Percentiles rank a stretch among this genome's conserved stretches.
Evolutionary conservation across 2,329 filamentous ascomycete species (phyloP).

Genomic region (Seiridium unicorne): DNA sequence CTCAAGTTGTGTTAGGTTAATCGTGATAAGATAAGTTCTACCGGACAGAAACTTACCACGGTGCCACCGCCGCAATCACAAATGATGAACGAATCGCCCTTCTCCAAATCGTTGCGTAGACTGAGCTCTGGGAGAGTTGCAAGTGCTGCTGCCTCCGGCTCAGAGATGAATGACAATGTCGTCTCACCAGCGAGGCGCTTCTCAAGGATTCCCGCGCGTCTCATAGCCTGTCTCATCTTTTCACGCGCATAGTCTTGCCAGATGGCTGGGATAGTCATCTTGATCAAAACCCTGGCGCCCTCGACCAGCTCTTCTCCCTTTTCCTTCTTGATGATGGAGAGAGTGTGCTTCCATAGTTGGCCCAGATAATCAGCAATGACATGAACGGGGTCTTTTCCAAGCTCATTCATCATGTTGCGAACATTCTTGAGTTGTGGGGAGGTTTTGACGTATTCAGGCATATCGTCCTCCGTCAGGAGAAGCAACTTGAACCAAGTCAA

Average conservation of each 20-base stretch:
- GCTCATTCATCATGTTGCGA: accelerated
- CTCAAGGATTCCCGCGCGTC: conserved; percentile 33
- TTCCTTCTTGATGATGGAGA: too few species aligned
- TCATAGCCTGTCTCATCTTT: conserved; percentile 22
- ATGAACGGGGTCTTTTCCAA: conserved; percentile 21
- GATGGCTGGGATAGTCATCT: too few species aligned
- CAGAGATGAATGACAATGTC: conserved; percentile 32
- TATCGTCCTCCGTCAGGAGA: conserved; percentile 29
- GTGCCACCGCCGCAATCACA: conserved; percentile 31
- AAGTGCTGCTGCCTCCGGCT: conserved; percentile 45
- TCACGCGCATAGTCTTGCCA: too few species aligned
- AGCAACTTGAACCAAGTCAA: conserved; percentile 42
- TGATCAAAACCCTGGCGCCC: too few species aligned
- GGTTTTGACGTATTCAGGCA: conserved; percentile 18
- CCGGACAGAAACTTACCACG: conserved; percentile 3
- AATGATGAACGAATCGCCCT: conserved; percentile 22
- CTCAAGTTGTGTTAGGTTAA: too few species aligned
- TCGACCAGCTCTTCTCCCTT: too few species aligned
- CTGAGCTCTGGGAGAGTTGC: conserved; percentile 30
- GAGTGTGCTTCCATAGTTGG: too few species aligned
- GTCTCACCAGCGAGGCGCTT: conserved; percentile 26
- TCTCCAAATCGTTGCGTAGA: conserved; percentile 17
- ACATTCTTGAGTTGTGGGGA: conserved; percentile 18
- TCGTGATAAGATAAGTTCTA: too few species aligned
- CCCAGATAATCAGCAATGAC: conserved; percentile 25